phyloP scores from a whole-genome alignment of 2,329 filamentous ascomycete species.

The Zymoseptoria passerinii region DNA sequence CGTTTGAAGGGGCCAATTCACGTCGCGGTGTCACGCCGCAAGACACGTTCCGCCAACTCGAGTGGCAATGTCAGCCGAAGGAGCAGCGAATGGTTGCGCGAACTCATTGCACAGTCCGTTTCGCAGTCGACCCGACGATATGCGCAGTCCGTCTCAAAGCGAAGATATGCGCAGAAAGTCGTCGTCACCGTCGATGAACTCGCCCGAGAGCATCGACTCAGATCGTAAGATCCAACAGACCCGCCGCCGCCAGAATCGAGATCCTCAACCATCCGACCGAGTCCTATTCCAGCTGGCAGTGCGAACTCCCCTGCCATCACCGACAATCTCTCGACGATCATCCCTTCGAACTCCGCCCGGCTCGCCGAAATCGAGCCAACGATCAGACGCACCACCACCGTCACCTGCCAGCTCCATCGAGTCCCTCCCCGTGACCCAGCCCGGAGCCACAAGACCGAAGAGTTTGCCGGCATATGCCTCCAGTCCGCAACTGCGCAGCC shows the following conservation, averaged over 20 bases:
- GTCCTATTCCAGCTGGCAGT: neutral
- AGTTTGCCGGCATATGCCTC: neutral
- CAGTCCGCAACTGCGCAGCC: neutral
- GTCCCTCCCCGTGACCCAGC: conserved; percentile 3
- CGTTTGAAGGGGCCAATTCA: neutral
- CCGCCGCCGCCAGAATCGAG: neutral
- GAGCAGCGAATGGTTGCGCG: neutral
- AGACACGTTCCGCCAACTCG: neutral
- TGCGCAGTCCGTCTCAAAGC: neutral
- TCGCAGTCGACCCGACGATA: neutral
- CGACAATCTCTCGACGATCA: neutral
- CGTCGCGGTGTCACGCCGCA: neutral
- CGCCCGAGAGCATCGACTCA: neutral
- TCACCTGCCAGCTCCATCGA: conserved; percentile 10
- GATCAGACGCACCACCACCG: neutral
- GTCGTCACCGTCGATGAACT: neutral
- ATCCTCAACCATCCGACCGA: neutral
- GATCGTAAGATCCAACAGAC: neutral
- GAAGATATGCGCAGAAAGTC: neutral
- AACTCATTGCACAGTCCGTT: neutral
- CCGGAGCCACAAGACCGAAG: neutral
- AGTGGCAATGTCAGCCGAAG: neutral
- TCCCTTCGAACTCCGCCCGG: neutral
- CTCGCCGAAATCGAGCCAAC: neutral
- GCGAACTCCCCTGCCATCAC: neutral